Evolutionary conservation across 2,329 filamentous ascomycete species (phyloP).

Genomic region (Gaeumannomyces tritici): DNA sequence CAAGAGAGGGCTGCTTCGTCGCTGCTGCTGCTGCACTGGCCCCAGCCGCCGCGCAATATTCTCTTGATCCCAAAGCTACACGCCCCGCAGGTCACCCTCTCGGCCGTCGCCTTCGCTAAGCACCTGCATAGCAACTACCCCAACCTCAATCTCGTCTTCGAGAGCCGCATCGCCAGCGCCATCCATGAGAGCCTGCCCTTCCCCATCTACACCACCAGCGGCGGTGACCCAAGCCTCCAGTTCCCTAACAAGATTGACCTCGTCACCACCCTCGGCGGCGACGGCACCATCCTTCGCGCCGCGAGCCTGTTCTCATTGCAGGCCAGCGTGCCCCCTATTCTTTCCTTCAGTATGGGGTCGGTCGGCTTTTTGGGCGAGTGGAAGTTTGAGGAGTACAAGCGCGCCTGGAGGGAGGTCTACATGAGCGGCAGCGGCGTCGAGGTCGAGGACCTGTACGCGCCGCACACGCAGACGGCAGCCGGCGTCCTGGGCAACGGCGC

Average conservation of each 20-base stretch:
- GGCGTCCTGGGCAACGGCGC: constrained; percentile 12
- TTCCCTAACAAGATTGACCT: constrained; percentile 79
- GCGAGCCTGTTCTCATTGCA: constrained; percentile 80
- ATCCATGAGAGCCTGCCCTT: constrained; percentile 64
- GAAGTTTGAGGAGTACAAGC: constrained; percentile 89
- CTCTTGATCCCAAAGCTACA: constrained; percentile 51
- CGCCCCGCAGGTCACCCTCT: constrained; percentile 40
- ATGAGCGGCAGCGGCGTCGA: constrained; percentile 57
- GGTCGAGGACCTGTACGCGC: constrained; percentile 30
- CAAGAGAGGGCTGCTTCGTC: constrained; percentile 47
- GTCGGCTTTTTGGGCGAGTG: constrained; percentile 92
- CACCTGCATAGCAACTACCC: constrained; percentile 77
- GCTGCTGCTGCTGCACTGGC: constrained; percentile 45
- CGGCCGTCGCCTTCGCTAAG: constrained; percentile 48
- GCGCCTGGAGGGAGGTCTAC: constrained; percentile 86
- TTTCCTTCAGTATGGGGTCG: constrained; percentile 96
- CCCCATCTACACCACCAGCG: constrained; percentile 57
- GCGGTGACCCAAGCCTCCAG: constrained; percentile 29
- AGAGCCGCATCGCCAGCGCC: constrained; percentile 61
- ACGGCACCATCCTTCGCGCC: constrained; percentile 82
- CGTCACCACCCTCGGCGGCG: constrained; percentile 82
- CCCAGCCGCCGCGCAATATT: constrained; percentile 43
- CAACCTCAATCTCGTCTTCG: constrained; percentile 71
- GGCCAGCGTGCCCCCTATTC: constrained; percentile 73
- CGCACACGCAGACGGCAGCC: constrained; percentile 27